A percentile compares a stretch with the other conserved stretches of the same genome.
Conservation (phyloP, 208 protist species). For the Leishmania aethiopica region DNA sequence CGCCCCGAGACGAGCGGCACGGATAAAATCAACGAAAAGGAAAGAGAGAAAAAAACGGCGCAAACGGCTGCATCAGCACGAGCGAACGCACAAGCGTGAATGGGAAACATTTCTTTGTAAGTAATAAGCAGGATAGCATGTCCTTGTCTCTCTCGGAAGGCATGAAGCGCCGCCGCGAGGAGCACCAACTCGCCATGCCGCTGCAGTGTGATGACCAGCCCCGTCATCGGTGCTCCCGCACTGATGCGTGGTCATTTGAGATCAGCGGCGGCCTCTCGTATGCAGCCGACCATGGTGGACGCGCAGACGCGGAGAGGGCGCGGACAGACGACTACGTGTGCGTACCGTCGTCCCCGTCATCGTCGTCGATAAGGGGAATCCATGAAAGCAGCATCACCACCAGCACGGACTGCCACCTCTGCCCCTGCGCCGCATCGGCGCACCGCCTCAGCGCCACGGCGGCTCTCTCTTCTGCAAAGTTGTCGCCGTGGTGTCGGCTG, state of each 20-base stretch:
- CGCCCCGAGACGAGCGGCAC: background rate
- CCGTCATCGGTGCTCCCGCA: slow-evolving; percentile 3
- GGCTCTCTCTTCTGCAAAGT: background rate
- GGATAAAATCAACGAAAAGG: background rate
- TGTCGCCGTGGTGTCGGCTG: background rate
- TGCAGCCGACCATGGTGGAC: background rate
- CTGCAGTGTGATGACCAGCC: slow-evolving; percentile 3
- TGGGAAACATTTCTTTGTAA: background rate
- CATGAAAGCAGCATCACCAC: background rate
- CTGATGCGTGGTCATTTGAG: background rate
- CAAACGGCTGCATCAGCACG: background rate
- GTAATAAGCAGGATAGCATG: background rate
- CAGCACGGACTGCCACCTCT: background rate
- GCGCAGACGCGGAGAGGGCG: background rate
- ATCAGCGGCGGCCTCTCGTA: background rate
- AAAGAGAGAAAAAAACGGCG: background rate
- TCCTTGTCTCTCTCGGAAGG: slow-evolving; percentile 1
- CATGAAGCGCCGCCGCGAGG: slow-evolving; percentile 26
- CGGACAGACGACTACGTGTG: background rate
- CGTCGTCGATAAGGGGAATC: background rate
- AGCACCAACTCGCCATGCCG: slow-evolving; percentile 27
- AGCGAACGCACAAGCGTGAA: background rate
- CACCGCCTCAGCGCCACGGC: background rate
- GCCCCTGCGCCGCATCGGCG: background rate
- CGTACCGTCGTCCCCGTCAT: background rate